Evolutionary conservation across 2,329 filamentous ascomycete species (phyloP).

Genomic region (Cadophora malorum): DNA sequence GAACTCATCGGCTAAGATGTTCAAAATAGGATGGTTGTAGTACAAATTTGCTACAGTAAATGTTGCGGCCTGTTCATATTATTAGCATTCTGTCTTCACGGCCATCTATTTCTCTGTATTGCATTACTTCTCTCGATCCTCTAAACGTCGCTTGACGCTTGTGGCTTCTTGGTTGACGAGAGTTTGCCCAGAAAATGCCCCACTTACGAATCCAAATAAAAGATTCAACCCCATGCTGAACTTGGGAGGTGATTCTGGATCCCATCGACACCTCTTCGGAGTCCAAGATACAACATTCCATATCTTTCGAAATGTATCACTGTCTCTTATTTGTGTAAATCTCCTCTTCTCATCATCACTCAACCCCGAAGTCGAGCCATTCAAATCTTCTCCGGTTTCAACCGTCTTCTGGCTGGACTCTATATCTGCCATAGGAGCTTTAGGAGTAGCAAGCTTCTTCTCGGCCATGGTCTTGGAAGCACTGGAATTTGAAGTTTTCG

Average conservation of each 20-base stretch:
- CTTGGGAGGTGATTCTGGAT: conserved; percentile 67
- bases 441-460: conserved; percentile 15
- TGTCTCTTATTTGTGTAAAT: conserved; percentile 31
- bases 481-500: neutral
- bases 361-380: conserved; percentile 26
- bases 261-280: conserved; percentile 71
- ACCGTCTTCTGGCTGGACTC: conserved; percentile 9
- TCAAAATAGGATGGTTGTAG: conserved; percentile 81
- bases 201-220: conserved; percentile 59
- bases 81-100: neutral
- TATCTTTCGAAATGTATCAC: conserved; percentile 27
- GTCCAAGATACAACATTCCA: conserved; percentile 58
- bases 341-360: conserved; percentile 28
- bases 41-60: conserved; percentile 83
- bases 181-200: neutral
- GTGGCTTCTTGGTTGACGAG: neutral
- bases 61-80: conserved; percentile 53
- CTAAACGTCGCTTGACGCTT: neutral
- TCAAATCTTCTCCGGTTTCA: conserved; percentile 13
- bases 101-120: neutral
- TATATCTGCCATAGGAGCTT: neutral
- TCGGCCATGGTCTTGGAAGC: conserved; percentile 20
- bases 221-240: conserved; percentile 75
- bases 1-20: conserved; percentile 76
- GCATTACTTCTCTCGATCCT: neutral